Base-by-base conservation (phyloP, 2,329 filamentous ascomycete genomes). In the Cladosporium colombiae region DNA sequence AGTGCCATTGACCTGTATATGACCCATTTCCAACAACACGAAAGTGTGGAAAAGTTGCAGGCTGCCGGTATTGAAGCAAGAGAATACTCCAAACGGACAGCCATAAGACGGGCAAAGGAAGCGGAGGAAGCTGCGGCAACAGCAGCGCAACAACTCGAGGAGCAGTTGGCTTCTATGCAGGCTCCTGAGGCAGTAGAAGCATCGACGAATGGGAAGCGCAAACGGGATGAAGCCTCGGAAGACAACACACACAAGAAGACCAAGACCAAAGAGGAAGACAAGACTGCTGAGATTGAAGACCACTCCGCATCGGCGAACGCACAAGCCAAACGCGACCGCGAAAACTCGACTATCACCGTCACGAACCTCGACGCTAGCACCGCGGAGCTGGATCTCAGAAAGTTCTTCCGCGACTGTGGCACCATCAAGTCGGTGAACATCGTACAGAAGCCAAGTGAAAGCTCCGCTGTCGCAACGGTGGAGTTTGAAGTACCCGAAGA, bases 401-500 rank as follows among this genome's bases (percentile, higher is more conserved):
- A 96, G 76, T 98, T 96, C 76, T 98, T 99, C 80, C 89, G 90
- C 74, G 92, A 93, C 68, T 96, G 93, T 72, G 95, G 95, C 14
- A 89, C 88, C 49, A 90, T 97, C 74, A 91, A 92, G 72, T 89
- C 89, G 68, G 81, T 97, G 35, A 89, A 87, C 53, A 81, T 94
- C 61, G 82, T 91, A 35, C 81, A 82, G 37, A 88, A 92, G 52
- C 78, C 84, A 2, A 83, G 88, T 56, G 55, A 57, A n/a, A 82
- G 81, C n/a, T 79, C 85, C 55, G 86, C 88, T 1, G 80, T 88
- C 4, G 92, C 92, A 1, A 82, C 95, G 55, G 88, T 99, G 59
- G 95, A 99, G 76, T 97, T 98, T 72, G 88, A 90, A 67, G 86
- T 88, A 0, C 83, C 87, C 5, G 91, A 96, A 64, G 93, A 97